These are phyloP conservation scores for Butyriboletus loyo DNA, from an alignment of 768 basidiomycete species.

Conservation along the genomic window DNA sequence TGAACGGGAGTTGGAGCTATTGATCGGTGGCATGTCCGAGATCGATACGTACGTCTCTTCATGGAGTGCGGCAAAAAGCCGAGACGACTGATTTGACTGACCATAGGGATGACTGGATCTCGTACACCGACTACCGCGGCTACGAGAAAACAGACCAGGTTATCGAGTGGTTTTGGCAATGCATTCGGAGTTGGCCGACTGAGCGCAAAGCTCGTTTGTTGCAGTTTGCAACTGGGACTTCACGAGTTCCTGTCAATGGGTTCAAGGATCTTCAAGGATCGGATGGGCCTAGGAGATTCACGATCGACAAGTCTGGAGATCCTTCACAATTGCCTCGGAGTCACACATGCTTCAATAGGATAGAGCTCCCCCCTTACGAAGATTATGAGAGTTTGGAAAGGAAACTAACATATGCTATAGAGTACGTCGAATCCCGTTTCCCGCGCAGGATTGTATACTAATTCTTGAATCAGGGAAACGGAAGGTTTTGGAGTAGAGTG, in stretches of 20 bases:
- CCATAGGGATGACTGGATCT: constrained; percentile 82
- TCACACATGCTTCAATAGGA: constrained; percentile 91
- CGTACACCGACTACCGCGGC: constrained; percentile 89
- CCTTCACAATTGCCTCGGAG: constrained; percentile 83
- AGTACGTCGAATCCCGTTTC: constrained; percentile 44
- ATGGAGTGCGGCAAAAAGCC: background rate
- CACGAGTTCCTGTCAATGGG: constrained; percentile 85
- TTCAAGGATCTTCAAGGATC: constrained; percentile 95
- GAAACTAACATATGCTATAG: constrained; percentile 81
- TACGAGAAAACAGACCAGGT: constrained; percentile 85
- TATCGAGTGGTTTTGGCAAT: constrained; percentile 97
- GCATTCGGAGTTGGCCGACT: constrained; percentile 83
- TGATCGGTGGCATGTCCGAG: constrained; percentile 92
- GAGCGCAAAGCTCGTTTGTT: constrained; percentile 84
- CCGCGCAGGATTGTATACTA: background rate
- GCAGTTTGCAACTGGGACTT: constrained; percentile 87
- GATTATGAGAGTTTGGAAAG: constrained; percentile 84
- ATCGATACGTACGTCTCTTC: constrained; percentile 66
- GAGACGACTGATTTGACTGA: background rate
- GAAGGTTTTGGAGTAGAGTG: constrained; percentile 73
- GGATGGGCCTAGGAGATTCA: constrained; percentile 89
- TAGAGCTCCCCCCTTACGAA: constrained; percentile 87
- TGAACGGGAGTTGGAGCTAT: constrained; percentile 82
- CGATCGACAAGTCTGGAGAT: constrained; percentile 93
- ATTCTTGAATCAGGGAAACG: constrained; percentile 52